phyloP scores from a whole-genome alignment of 2,329 filamentous ascomycete species.

The Rutstroemia sp. region DNA sequence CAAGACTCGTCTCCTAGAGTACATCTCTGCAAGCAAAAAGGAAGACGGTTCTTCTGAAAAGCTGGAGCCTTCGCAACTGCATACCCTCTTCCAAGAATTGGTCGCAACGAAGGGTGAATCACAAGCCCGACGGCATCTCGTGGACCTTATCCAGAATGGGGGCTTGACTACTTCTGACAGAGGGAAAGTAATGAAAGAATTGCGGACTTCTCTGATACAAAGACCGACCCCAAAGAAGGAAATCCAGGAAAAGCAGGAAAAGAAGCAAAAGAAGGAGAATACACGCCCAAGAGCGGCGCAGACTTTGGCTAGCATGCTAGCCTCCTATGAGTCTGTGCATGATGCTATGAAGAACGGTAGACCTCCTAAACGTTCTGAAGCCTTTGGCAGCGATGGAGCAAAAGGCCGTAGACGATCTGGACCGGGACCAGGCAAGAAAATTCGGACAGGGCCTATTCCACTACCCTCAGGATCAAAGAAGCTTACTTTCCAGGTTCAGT shows the following conservation, averaged over 20 bases:
- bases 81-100: slow-evolving; percentile 5
- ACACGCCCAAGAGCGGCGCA: background rate
- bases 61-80: slow-evolving; percentile 3
- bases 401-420: background rate
- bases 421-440: background rate
- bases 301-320: slow-evolving; percentile 2
- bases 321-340: slow-evolving; percentile 2
- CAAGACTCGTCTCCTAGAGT: slow-evolving; percentile 1
- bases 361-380: too few species aligned
- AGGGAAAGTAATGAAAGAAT: slow-evolving; percentile 4
- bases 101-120: slow-evolving; percentile 4
- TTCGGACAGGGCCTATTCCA: background rate
- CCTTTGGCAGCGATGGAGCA: too few species aligned
- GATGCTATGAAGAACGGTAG: background rate
- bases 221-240: background rate
- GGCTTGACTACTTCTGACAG: slow-evolving; percentile 8
- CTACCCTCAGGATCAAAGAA: background rate
- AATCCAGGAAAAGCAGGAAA: too few species aligned
- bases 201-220: slow-evolving; percentile 4
- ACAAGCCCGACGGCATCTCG: background rate
- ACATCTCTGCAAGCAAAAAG: background rate
- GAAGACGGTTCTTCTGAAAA: background rate
- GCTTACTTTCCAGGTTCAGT: slow-evolving; percentile 21
- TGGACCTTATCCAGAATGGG: slow-evolving; percentile 7
- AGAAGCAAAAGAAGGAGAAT: too few species aligned